These are phyloP conservation scores for Thermoascus crustaceus DNA, from an alignment of 2,329 filamentous ascomycete genomes.

Conservation along the genomic window DNA sequence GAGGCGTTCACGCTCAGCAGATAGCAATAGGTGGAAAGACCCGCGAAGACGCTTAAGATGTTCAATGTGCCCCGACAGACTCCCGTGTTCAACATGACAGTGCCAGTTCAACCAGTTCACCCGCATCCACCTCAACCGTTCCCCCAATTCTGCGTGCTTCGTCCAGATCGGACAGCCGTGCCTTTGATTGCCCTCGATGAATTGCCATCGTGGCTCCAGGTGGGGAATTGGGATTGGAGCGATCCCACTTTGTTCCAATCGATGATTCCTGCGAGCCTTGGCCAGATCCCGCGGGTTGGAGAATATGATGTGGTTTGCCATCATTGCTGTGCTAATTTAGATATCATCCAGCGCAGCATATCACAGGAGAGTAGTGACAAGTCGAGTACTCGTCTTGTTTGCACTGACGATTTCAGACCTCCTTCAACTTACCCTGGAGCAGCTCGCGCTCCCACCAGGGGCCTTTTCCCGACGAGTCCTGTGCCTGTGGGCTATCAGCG, in stretches of 20 bases:
- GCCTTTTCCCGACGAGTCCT: neutral
- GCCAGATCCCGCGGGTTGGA: slow-evolving; percentile 18
- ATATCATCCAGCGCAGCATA: slow-evolving; percentile 17
- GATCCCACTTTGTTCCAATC: slow-evolving; percentile 9
- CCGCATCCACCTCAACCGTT: slow-evolving; percentile 12
- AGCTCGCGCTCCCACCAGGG: neutral
- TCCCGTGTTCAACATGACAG: too few relatives aligned
- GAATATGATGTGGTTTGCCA: slow-evolving; percentile 28
- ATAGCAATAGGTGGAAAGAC: too few relatives aligned
- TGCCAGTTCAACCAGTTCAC: neutral
- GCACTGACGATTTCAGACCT: neutral
- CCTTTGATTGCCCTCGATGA: slow-evolving; percentile 39
- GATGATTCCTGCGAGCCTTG: slow-evolving; percentile 17
- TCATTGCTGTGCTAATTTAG: slow-evolving; percentile 18
- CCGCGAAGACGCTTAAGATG: too few relatives aligned
- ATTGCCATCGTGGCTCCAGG: slow-evolving; percentile 28
- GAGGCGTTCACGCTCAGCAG: too few relatives aligned
- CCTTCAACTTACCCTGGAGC: neutral
- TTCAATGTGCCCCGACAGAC: too few relatives aligned
- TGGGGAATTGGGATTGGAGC: slow-evolving; percentile 20
- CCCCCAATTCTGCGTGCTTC: slow-evolving; percentile 33
- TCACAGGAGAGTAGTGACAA: slow-evolving; percentile 15
- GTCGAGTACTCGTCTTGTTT: neutral
- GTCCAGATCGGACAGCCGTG: slow-evolving; percentile 25
- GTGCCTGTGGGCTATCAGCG: neutral